These are phyloP conservation scores for Starmerella tilneyi DNA, from an alignment of 805 yeast species.

Conservation along the genomic window DNA sequence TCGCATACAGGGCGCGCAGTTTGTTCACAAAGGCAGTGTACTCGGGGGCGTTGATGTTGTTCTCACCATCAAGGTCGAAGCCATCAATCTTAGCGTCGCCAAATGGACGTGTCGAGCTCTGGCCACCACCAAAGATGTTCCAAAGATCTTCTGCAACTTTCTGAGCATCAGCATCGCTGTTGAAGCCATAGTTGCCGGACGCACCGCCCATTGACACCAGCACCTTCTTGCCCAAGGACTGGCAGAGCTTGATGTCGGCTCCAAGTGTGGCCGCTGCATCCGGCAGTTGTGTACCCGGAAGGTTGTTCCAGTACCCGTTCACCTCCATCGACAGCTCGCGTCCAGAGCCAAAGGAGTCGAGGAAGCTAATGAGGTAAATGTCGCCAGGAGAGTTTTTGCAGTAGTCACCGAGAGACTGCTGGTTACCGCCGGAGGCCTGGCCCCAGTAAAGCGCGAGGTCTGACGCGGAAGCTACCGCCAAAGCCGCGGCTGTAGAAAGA, in stretches of 20 bases:
- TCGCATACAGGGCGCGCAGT: slow-evolving; percentile 36
- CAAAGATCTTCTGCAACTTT: slow-evolving; percentile 45
- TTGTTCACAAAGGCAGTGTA: slow-evolving; percentile 50
- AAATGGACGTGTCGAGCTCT: slow-evolving; percentile 41
- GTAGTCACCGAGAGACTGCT: slow-evolving; percentile 42
- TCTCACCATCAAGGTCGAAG: slow-evolving; percentile 65
- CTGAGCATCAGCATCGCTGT: slow-evolving; percentile 44
- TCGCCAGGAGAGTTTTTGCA: slow-evolving; percentile 64
- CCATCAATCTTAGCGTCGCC: slow-evolving; percentile 75
- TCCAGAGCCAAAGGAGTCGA: slow-evolving; percentile 47
- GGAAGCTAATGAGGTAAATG: slow-evolving; percentile 51
- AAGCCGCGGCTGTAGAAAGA: slow-evolving; percentile 6
- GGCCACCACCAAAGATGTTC: slow-evolving; percentile 46
- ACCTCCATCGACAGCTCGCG: slow-evolving; percentile 39
- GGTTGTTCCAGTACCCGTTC: slow-evolving; percentile 38
- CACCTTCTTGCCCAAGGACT: slow-evolving; percentile 64
- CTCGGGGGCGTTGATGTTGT: slow-evolving; percentile 46
- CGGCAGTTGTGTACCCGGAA: slow-evolving; percentile 35
- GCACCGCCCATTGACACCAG: slow-evolving; percentile 74
- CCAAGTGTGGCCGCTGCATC: slow-evolving; percentile 41
- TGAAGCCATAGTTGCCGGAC: slow-evolving; percentile 46
- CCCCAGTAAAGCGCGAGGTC: slow-evolving; percentile 87
- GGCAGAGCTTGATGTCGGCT: slow-evolving; percentile 64
- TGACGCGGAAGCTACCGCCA: slow-evolving; percentile 32
- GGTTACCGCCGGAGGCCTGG: slow-evolving; percentile 61